Evolutionary conservation across 2,329 filamentous ascomycete species (phyloP).

Genomic region (Tympanopsis confertula): DNA sequence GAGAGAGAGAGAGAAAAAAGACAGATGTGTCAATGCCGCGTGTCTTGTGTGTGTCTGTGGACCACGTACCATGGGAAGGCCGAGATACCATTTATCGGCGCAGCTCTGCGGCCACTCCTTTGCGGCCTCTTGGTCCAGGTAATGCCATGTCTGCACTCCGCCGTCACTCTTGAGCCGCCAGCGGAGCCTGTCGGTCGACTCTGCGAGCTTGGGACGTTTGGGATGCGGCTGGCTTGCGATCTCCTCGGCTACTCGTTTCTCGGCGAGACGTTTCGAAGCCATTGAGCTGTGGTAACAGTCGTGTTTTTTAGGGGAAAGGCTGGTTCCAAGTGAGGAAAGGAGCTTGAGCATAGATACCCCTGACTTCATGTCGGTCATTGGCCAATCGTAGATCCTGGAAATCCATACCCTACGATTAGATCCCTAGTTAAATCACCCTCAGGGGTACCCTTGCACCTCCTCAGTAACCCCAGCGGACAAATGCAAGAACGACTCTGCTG

Average conservation of each 20-base stretch:
- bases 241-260: not conserved
- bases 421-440: too few relatives aligned
- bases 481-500: too few relatives aligned
- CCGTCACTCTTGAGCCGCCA: conserved; percentile 51
- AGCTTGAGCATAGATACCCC: too few relatives aligned
- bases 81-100: conserved; percentile 52
- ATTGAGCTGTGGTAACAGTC: not conserved
- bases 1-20: not conserved
- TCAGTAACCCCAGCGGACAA: too few relatives aligned
- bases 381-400: too few relatives aligned
- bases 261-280: not conserved
- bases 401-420: too few relatives aligned
- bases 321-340: too few relatives aligned
- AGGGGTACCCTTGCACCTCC: too few relatives aligned
- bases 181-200: conserved; percentile 44
- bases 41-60: too few relatives aligned
- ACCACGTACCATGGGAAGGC: conserved; percentile 43
- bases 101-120: conserved; percentile 48
- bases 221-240: conserved; percentile 2
- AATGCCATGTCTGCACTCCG: conserved; percentile 59
- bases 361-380: too few relatives aligned
- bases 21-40: too few relatives aligned
- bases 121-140: conserved; percentile 48
- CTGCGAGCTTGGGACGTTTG: conserved; percentile 6
- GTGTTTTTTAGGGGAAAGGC: too few relatives aligned